Percentiles rank a stretch among this genome's conserved stretches.
These are phyloP conservation scores for Leucocoprinus leucothites DNA, from an alignment of 768 basidiomycete species.

Conservation along the genomic window DNA sequence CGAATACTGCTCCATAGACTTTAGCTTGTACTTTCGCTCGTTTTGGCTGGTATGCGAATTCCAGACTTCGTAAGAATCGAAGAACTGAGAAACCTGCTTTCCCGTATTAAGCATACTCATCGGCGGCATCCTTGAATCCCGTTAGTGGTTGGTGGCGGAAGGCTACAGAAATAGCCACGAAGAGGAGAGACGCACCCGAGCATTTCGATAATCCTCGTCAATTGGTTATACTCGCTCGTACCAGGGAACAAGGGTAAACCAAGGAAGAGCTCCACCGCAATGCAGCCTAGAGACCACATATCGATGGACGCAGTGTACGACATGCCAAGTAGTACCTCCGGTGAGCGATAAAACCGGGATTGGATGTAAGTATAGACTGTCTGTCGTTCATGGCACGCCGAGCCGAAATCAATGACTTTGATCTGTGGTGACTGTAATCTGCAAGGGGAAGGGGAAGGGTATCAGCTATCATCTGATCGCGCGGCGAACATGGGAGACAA, in stretches of 20 bases:
- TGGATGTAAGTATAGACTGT: slow-evolving; percentile 99
- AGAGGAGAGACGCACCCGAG: slow-evolving; percentile 68
- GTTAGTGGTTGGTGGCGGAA: neutral
- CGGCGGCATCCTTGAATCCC: slow-evolving; percentile 69
- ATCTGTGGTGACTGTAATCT: slow-evolving; percentile 97
- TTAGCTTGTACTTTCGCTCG: slow-evolving; percentile 83
- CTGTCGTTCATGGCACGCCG: slow-evolving; percentile 97
- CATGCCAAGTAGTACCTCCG: slow-evolving; percentile 93
- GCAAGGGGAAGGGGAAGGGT: neutral
- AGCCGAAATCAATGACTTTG: slow-evolving; percentile 99
- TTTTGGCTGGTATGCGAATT: slow-evolving; percentile 66
- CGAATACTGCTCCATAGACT: slow-evolving; percentile 92
- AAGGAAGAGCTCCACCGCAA: slow-evolving; percentile 96
- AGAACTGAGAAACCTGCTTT: slow-evolving; percentile 93
- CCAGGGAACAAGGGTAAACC: slow-evolving; percentile 97
- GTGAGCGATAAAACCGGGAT: slow-evolving; percentile 96
- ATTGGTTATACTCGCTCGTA: slow-evolving; percentile 98
- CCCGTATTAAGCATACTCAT: slow-evolving; percentile 92
- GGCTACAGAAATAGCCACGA: neutral
- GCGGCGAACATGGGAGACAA: neutral
- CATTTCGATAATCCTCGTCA: slow-evolving; percentile 97
- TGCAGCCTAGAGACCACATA: slow-evolving; percentile 99
- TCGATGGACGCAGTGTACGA: slow-evolving; percentile 95
- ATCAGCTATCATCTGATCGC: neutral
- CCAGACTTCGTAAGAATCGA: slow-evolving; percentile 68